phyloP scores from a whole-genome alignment of 108 stramenopile genomes.

The Nitzschia sp. region DNA sequence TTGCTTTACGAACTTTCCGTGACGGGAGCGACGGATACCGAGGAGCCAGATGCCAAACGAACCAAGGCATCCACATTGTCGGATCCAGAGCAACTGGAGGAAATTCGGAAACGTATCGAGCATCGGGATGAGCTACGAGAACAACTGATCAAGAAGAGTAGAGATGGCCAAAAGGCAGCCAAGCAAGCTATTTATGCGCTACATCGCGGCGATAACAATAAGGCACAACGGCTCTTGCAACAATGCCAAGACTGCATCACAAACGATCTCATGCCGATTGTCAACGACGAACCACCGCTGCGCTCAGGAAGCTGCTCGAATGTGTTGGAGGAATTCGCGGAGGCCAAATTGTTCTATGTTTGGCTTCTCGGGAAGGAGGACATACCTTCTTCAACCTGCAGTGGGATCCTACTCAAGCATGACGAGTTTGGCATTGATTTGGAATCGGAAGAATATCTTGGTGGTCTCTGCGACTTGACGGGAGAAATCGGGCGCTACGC shows the following conservation, averaged over 20 bases:
- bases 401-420: slow-evolving; percentile 45
- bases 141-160: slow-evolving; percentile 83
- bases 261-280: slow-evolving; percentile 69
- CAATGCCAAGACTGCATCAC: slow-evolving; percentile 69
- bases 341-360: slow-evolving; percentile 88
- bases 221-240: slow-evolving; percentile 54
- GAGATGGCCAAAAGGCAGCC: slow-evolving; percentile 91
- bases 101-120: slow-evolving; percentile 70
- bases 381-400: slow-evolving; percentile 23
- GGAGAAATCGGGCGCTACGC: slow-evolving; percentile 96
- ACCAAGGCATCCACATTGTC: slow-evolving; percentile 6
- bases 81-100: slow-evolving; percentile 43
- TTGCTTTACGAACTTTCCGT: slow-evolving; percentile 85
- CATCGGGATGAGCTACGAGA: slow-evolving; percentile 85
- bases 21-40: slow-evolving; percentile 36
- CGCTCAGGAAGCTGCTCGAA: slow-evolving; percentile 59
- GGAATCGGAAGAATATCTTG: slow-evolving; percentile 86
- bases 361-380: slow-evolving; percentile 66
- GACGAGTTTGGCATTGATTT: slow-evolving; percentile 59
- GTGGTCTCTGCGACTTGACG: slow-evolving; percentile 94
- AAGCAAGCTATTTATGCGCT: slow-evolving; percentile 93
- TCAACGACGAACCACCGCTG: slow-evolving; percentile 80
- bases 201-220: slow-evolving; percentile 71
- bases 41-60: slow-evolving; percentile 30
- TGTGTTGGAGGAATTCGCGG: slow-evolving; percentile 92